These are phyloP conservation scores for Wickerhamiella australiensis DNA, from an alignment of 805 yeast genomes.

Conservation along the genomic window DNA sequence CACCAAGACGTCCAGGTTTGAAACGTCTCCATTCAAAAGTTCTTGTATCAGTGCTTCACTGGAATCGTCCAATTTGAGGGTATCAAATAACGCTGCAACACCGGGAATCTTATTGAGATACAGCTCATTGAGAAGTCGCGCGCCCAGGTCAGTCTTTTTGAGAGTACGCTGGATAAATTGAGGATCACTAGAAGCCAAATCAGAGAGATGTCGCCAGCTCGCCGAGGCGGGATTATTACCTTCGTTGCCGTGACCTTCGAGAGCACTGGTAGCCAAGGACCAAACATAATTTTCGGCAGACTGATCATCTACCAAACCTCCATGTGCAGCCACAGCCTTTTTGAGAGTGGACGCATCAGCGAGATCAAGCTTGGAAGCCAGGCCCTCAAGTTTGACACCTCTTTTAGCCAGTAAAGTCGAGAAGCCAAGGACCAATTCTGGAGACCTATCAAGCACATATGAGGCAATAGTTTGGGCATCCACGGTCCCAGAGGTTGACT, in stretches of 20 bases:
- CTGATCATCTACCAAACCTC: slow-evolving; percentile 11
- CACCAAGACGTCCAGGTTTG: background rate
- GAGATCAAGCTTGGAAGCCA: slow-evolving; percentile 9
- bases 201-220: background rate
- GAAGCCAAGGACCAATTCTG: slow-evolving; percentile 7
- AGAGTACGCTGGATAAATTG: background rate
- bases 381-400: slow-evolving; percentile 6
- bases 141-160: background rate
- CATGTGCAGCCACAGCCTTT: slow-evolving; percentile 15
- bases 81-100: background rate
- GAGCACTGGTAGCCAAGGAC: slow-evolving; percentile 9
- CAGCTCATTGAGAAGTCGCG: background rate
- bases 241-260: slow-evolving; percentile 3
- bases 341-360: slow-evolving; percentile 4
- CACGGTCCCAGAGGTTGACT: slow-evolving; percentile 10
- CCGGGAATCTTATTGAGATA: background rate
- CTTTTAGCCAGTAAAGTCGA: slow-evolving; percentile 8
- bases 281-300: slow-evolving; percentile 10
- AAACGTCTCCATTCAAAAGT: background rate
- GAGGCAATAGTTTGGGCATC: slow-evolving; percentile 16
- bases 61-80: background rate
- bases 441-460: background rate
- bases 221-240: background rate
- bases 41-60: background rate
- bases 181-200: slow-evolving; percentile 9